phyloP scores from a whole-genome alignment of 305 asterid species.

The Plantago coronopus region DNA sequence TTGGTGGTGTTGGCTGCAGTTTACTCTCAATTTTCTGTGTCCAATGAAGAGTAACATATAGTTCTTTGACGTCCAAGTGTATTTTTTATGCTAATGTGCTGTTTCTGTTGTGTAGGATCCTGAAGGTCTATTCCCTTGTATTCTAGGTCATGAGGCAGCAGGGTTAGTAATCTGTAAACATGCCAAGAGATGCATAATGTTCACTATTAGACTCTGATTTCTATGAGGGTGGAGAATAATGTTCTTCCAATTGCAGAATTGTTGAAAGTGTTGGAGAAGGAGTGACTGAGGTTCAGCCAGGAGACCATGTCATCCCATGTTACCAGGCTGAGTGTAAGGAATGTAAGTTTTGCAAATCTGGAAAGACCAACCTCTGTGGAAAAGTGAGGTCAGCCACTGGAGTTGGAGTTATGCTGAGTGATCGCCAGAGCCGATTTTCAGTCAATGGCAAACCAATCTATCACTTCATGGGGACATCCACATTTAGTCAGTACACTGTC shows the following conservation, averaged over 20 bases:
- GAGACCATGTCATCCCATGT: conserved; percentile 98
- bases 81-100: conserved; percentile 16
- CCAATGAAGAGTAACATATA: not conserved
- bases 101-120: conserved; percentile 67
- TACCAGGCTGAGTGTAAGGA: conserved; percentile 98
- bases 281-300: conserved; percentile 81
- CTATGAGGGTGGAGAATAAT: conserved; percentile 8
- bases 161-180: conserved; percentile 47
- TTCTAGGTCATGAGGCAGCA: conserved; percentile 99
- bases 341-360: conserved; percentile 98
- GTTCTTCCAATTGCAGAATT: conserved; percentile 44
- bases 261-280: conserved; percentile 99
- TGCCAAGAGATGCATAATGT: not conserved
- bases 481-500: conserved; percentile 95
- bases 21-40: not conserved
- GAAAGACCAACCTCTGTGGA: conserved; percentile 97
- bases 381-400: conserved; percentile 96
- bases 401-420: conserved; percentile 93
- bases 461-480: conserved; percentile 99
- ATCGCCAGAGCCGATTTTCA: conserved; percentile 86
- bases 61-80: conserved; percentile 1
- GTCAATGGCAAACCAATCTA: conserved; percentile 76
- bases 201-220: not conserved
- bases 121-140: conserved; percentile 98
- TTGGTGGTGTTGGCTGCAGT: not conserved